Percentiles rank a stretch among this genome's conserved stretches.
These are phyloP conservation scores for Fusarium tanahbumbuense DNA, from an alignment of 2,329 filamentous ascomycete species.

Conservation along the genomic window DNA sequence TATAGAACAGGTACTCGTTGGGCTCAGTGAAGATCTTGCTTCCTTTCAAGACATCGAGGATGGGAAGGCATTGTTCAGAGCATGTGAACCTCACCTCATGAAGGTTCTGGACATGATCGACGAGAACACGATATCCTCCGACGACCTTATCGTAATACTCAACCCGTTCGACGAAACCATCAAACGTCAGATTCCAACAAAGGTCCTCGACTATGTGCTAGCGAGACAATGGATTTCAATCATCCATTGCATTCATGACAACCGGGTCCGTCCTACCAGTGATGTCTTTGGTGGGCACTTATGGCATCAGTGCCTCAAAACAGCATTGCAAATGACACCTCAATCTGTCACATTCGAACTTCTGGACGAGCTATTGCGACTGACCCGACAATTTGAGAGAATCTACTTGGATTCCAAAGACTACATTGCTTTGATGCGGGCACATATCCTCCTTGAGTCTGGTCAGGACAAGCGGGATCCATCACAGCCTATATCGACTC, in stretches of 20 bases:
- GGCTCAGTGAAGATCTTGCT: slow-evolving; percentile 5
- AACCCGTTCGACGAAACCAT: slow-evolving; percentile 33
- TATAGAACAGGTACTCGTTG: background rate
- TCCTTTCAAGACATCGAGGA: background rate
- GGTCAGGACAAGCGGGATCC: background rate
- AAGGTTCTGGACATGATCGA: slow-evolving; percentile 22
- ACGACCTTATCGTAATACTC: slow-evolving; percentile 34
- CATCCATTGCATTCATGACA: slow-evolving; percentile 22
- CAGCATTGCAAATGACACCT: slow-evolving; percentile 17
- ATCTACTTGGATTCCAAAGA: slow-evolving; percentile 4
- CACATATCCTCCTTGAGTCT: slow-evolving; percentile 17
- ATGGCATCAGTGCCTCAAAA: slow-evolving; percentile 30
- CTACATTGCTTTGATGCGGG: slow-evolving; percentile 16
- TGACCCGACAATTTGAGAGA: slow-evolving; percentile 4
- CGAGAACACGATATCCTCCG: slow-evolving; percentile 16
- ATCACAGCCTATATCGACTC: background rate
- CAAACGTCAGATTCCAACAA: background rate
- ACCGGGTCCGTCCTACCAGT: background rate
- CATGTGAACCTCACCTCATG: slow-evolving; percentile 19
- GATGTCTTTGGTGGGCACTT: slow-evolving; percentile 22
- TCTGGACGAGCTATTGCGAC: slow-evolving; percentile 24
- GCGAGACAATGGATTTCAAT: slow-evolving; percentile 23
- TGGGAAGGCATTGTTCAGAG: slow-evolving; percentile 2
- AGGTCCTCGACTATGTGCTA: slow-evolving; percentile 20
- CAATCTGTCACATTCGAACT: slow-evolving; percentile 27